Percentiles rank a stretch among this genome's conserved stretches.
Conservation (phyloP, 2,329 filamentous ascomycete genomes). For the Tolypocladium nubicola region DNA sequence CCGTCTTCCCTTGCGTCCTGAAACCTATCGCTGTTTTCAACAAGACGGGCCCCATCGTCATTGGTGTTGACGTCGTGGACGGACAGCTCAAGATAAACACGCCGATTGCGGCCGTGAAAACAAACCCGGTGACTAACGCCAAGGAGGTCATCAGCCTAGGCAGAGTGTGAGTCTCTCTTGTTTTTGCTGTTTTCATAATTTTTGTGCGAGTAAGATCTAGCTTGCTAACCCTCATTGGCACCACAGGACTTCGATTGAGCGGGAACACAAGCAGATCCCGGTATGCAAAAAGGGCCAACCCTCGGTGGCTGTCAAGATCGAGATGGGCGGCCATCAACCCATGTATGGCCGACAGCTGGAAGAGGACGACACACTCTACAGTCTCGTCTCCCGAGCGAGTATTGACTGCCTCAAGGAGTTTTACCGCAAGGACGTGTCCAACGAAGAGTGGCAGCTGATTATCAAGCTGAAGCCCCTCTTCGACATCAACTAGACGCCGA, state of each 20-base stretch:
- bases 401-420: constrained; percentile 97
- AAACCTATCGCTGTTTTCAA: constrained; percentile 91
- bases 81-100: constrained; percentile 80
- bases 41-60: constrained; percentile 90
- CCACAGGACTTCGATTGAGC: constrained; percentile 80
- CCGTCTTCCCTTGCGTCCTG: constrained; percentile 93
- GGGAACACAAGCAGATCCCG: constrained; percentile 89
- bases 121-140: constrained; percentile 62
- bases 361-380: constrained; percentile 82
- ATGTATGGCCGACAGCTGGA: constrained; percentile 92
- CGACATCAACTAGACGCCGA: constrained; percentile 57
- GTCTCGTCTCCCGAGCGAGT: constrained; percentile 71
- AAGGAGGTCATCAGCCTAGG: constrained; percentile 82
- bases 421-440: constrained; percentile 76
- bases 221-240: constrained; percentile 14
- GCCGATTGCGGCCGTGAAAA: constrained; percentile 78
- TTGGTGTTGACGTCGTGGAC: constrained; percentile 92
- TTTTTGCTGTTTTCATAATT: not conserved
- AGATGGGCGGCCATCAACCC: constrained; percentile 84
- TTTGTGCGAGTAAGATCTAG: constrained; percentile 1
- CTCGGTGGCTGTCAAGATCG: constrained; percentile 97
- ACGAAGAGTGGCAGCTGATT: constrained; percentile 91
- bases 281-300: constrained; percentile 94
- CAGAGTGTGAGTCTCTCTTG: constrained; percentile 70
- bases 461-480: constrained; percentile 93